A percentile compares a stretch with the other conserved stretches of the same genome.
These are phyloP conservation scores for Brassica balearica DNA, from an alignment of 441 rosid species.

Conservation along the genomic window DNA sequence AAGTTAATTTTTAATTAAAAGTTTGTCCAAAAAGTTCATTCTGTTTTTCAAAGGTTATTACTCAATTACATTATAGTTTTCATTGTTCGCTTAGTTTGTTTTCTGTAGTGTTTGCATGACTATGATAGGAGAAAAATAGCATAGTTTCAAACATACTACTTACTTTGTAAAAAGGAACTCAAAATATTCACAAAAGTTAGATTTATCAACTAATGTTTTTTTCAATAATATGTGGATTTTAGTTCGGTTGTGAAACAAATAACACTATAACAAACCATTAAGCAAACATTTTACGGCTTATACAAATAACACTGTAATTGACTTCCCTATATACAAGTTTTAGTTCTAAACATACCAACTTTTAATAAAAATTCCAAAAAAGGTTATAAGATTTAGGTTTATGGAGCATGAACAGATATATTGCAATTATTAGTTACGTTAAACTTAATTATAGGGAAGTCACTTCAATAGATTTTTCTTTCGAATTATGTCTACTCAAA, in stretches of 20 bases:
- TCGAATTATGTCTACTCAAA: background rate
- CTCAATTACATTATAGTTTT: background rate
- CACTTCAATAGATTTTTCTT: background rate
- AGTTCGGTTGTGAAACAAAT: background rate
- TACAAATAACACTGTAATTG: too few species aligned
- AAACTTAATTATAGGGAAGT: background rate
- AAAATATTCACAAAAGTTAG: background rate
- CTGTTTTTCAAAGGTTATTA: background rate
- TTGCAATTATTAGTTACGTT: background rate
- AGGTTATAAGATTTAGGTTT: background rate
- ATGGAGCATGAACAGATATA: constrained; percentile 1
- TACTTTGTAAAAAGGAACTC: background rate
- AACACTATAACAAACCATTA: background rate
- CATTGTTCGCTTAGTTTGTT: background rate
- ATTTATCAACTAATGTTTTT: background rate
- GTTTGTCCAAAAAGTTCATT: background rate
- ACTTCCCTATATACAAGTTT: background rate
- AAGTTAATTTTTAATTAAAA: background rate
- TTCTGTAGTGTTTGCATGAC: background rate
- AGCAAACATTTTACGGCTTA: background rate
- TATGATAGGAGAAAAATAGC: background rate
- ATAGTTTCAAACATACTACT: constrained; percentile 2
- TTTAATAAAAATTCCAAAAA: background rate
- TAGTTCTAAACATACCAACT: background rate
- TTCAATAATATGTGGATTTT: background rate